A percentile compares a stretch with the other conserved stretches of the same genome.
phyloP scores from a whole-genome alignment of 2,329 filamentous ascomycete genomes.

The Penicillium sp. region DNA sequence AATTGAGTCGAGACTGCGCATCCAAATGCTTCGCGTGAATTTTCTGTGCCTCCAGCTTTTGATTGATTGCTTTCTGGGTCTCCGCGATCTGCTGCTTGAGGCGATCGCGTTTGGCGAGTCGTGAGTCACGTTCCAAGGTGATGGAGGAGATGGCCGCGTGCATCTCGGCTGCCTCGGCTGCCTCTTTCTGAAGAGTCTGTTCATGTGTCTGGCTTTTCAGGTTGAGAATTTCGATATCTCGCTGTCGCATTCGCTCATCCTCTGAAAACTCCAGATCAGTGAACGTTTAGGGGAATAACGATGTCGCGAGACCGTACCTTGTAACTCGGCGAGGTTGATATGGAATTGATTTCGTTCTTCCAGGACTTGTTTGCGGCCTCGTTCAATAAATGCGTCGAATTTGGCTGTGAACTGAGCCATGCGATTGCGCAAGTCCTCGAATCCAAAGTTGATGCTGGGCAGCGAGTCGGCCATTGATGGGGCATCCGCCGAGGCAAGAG shows the following conservation, averaged over 20 bases:
- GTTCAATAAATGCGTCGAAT: conserved; percentile 92
- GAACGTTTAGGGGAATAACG: not conserved
- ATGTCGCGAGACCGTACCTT: conserved; percentile 56
- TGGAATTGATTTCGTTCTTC: conserved; percentile 93
- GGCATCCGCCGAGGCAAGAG: conserved; percentile 48
- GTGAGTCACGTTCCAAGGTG: conserved; percentile 52
- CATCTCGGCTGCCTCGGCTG: conserved; percentile 59
- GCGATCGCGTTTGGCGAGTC: conserved; percentile 51
- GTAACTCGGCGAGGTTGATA: conserved; percentile 80
- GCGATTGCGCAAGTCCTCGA: conserved; percentile 88
- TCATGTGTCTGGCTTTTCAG: conserved; percentile 53
- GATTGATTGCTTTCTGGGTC: conserved; percentile 44
- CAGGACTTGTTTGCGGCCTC: conserved; percentile 78
- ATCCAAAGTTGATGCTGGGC: conserved; percentile 89
- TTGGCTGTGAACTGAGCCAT: conserved; percentile 87
- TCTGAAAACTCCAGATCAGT: conserved; percentile 50
- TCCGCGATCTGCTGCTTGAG: conserved; percentile 53
- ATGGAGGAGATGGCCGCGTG: conserved; percentile 55
- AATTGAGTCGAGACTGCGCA: conserved; percentile 78
- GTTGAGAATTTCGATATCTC: conserved; percentile 72
- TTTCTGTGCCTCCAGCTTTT: conserved; percentile 44
- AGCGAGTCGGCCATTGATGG: conserved; percentile 63
- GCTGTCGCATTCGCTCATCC: conserved; percentile 83
- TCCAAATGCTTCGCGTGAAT: conserved; percentile 65
- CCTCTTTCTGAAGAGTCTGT: conserved; percentile 55